Base-by-base conservation (phyloP, 2,329 filamentous ascomycete species). In the Hypoxylon sp. region DNA sequence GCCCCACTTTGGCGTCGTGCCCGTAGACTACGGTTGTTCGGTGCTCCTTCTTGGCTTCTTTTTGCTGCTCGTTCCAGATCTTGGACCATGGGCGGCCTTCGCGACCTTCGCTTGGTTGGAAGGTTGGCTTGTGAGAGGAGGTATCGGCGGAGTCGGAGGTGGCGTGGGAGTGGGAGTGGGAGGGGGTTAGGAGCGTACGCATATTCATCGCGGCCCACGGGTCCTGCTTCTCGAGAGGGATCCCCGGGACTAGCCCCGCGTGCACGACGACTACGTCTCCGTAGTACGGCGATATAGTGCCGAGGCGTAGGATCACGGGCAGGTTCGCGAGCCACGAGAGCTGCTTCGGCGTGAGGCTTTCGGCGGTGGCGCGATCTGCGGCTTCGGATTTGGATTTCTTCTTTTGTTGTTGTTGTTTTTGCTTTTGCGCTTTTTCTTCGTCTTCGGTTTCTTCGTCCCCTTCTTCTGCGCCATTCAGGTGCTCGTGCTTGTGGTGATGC, bases 191-290 rank as follows among this genome's bases (percentile, higher is more conserved):
- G 59, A 97, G 87, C 5, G 90, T 92, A 63, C 94, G 90, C 93
- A 99, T 97, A 77, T 94, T 96, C 94, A 98, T 98, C 44, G 92
- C 92, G 57, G 91, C 90, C 79, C 88, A 90, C 0, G 94, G 91
- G 78, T 98, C 86, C 73, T 91, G 95, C 57, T 86, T 83, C 50
- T 90, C 84, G 13, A 97, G 84, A 0, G 87, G 79, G 0, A 97
- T 82, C 4, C 90, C 91, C 0, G 95, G 93, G 0, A 96, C 90
- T 1, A 98, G 85, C 0, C 96, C 96, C 0, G 89, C 95, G 81
- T 98, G 96, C 5, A 94, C 95, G 55, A 94, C 91, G 4, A 91
- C 85, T 3, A 97, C 84, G 64, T 90, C 85, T 37, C 90, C 87
- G 78, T 77, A 74, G 29, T 70, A 67, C 1, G 80, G 81, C 0